phyloP scores from a whole-genome alignment of 164 flowering plant genomes.

The Houttuynia cordata region DNA sequence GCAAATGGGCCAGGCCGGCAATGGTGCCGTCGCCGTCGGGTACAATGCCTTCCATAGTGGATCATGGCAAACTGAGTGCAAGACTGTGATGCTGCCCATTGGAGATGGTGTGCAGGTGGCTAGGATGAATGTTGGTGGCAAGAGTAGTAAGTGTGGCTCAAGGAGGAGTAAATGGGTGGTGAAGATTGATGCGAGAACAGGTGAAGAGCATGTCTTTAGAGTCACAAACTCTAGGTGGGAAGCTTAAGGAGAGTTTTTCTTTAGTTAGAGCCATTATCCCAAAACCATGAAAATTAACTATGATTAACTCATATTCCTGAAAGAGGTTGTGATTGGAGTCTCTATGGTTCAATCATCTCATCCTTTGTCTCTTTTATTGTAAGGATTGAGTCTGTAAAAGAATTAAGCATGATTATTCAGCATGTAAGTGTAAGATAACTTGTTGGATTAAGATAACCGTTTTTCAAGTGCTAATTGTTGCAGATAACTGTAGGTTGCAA shows the following conservation, averaged over 20 bases:
- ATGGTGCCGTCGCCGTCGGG: constrained; percentile 32
- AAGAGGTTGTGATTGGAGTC: too few relatives aligned
- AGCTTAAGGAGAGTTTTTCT: background rate
- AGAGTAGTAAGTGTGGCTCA: constrained; percentile 6
- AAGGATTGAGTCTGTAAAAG: too few relatives aligned
- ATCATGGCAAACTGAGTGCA: constrained; percentile 31
- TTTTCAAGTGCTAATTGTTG: too few relatives aligned
- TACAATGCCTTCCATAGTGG: constrained; percentile 52
- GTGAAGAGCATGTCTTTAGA: constrained; percentile 80
- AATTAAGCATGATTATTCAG: too few relatives aligned
- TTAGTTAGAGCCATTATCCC: too few relatives aligned
- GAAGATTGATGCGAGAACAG: constrained; percentile 59
- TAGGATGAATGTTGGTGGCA: constrained; percentile 16
- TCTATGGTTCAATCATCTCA: too few relatives aligned
- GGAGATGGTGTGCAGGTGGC: constrained; percentile 61
- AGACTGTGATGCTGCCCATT: constrained; percentile 52
- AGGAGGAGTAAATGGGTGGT: constrained; percentile 58
- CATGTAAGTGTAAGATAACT: too few relatives aligned
- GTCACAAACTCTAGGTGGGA: constrained; percentile 21
- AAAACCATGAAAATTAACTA: too few relatives aligned
- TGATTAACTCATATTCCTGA: too few relatives aligned
- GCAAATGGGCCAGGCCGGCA: constrained; percentile 10
- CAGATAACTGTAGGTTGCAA: too few relatives aligned
- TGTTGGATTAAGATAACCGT: too few relatives aligned
- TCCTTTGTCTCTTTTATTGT: too few relatives aligned